Conservation (phyloP, 495 filamentous ascomycete species). For the Penicillium canescens region DNA sequence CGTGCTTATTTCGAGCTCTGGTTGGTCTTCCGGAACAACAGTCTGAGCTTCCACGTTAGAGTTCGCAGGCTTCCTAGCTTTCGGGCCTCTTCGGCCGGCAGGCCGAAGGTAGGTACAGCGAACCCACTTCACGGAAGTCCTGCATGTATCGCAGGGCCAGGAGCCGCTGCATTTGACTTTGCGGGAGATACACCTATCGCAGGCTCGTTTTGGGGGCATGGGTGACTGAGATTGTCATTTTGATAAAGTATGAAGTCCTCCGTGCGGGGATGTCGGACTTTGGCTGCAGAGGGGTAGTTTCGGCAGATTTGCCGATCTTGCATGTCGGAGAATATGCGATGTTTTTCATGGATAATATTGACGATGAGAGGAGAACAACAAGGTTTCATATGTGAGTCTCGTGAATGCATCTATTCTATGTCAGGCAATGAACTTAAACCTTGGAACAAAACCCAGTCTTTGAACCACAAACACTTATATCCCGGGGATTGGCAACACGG, state of each 20-base stretch:
- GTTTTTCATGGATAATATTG: too few species aligned
- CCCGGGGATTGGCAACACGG: too few species aligned
- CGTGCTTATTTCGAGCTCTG: not conserved
- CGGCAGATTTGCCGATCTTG: not conserved
- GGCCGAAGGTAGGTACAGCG: slow-evolving; percentile 33
- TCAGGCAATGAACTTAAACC: too few species aligned
- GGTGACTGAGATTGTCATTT: not conserved
- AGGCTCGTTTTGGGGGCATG: slow-evolving; percentile 33
- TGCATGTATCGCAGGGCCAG: slow-evolving; percentile 33
- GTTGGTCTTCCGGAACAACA: not conserved
- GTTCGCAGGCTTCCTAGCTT: slow-evolving; percentile 12
- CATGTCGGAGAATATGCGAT: not conserved
- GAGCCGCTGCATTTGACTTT: slow-evolving; percentile 36
- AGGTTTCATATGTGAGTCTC: too few species aligned
- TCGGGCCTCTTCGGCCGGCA: slow-evolving; percentile 30
- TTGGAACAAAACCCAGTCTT: too few species aligned
- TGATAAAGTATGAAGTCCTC: not conserved
- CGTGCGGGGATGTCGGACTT: slow-evolving; percentile 2
- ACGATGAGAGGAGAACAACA: too few species aligned
- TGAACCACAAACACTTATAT: too few species aligned
- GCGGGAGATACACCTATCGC: slow-evolving; percentile 32
- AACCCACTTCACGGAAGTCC: slow-evolving; percentile 16
- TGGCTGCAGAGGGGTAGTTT: not conserved
- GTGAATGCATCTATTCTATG: too few species aligned
- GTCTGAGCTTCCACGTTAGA: too few species aligned